Percentiles rank a stretch among this genome's conserved stretches.
Conservation (phyloP, 805 yeast species). For the Candida bentonensis region DNA sequence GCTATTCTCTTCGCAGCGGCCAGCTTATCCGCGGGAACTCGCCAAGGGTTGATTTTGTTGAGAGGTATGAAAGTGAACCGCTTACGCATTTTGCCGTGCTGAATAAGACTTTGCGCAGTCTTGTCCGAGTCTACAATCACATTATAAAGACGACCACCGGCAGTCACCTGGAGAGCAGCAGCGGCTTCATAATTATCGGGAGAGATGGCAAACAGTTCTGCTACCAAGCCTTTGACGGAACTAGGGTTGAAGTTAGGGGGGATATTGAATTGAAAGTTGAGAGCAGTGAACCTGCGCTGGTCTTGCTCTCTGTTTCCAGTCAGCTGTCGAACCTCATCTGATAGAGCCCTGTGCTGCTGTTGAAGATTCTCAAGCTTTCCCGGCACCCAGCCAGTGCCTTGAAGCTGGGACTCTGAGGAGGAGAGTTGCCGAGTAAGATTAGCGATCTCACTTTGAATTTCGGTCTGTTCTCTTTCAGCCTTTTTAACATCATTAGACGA, state of each 20-base stretch:
- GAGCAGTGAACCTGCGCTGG: conserved; percentile 3
- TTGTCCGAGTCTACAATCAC: conserved; percentile 81
- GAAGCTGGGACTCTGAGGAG: neutral
- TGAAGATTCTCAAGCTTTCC: neutral
- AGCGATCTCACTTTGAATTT: neutral
- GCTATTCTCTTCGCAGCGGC: conserved; percentile 59
- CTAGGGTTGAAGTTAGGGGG: conserved; percentile 32
- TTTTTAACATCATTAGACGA: neutral
- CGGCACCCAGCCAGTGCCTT: neutral
- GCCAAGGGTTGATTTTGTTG: conserved; percentile 61
- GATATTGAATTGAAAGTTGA: conserved; percentile 7
- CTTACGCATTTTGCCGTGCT: conserved; percentile 60
- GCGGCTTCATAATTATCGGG: conserved; percentile 47
- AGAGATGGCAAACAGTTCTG: conserved; percentile 59
- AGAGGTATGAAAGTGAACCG: conserved; percentile 88
- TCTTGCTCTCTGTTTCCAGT: neutral
- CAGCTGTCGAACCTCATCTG: neutral
- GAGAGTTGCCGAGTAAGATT: neutral
- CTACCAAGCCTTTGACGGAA: conserved; percentile 78
- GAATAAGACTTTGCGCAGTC: conserved; percentile 72
- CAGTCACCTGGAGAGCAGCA: conserved; percentile 81
- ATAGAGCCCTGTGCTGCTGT: neutral
- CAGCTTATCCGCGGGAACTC: conserved; percentile 37
- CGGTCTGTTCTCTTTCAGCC: neutral
- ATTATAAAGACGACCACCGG: conserved; percentile 82